These are phyloP conservation scores for Cystobasidium tubakii DNA, from an alignment of 768 basidiomycete species.

Conservation along the genomic window DNA sequence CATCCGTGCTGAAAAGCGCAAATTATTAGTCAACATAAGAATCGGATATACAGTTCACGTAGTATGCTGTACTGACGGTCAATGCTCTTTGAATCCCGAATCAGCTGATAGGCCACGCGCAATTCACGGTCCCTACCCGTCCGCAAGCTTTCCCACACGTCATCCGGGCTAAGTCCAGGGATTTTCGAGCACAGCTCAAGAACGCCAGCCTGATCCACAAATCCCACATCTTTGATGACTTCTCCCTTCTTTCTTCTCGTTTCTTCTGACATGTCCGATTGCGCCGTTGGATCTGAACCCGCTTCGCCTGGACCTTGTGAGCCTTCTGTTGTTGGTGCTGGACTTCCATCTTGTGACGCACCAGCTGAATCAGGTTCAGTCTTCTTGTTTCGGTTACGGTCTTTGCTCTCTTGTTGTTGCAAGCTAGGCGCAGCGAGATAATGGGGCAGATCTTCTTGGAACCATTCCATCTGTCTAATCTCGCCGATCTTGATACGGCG, in stretches of 20 bases:
- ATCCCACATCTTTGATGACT: constrained; percentile 62
- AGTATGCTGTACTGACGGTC: constrained; percentile 5
- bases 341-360: constrained; percentile 1
- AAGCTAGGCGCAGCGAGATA: constrained; percentile 62
- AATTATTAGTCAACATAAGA: too few species aligned
- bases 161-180: constrained; percentile 68
- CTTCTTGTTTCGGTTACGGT: neutral
- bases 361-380: neutral
- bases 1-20: constrained; percentile 18
- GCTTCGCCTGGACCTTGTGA: neutral
- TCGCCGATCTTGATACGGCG: constrained; percentile 90
- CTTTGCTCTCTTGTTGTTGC: constrained; percentile 14
- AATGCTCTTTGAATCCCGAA: constrained; percentile 60
- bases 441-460: constrained; percentile 71
- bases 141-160: constrained; percentile 78
- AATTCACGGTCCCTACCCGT: constrained; percentile 82
- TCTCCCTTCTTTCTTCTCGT: constrained; percentile 43
- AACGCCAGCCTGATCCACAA: constrained; percentile 85
- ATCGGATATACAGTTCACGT: too few species aligned
- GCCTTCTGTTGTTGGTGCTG: neutral
- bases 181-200: constrained; percentile 70
- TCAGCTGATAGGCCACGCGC: constrained; percentile 90
- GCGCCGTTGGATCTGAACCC: neutral
- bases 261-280: constrained; percentile 14
- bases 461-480: constrained; percentile 85